Base-by-base conservation (phyloP, 805 yeast genomes). In the Spathaspora hagerdaliae region DNA sequence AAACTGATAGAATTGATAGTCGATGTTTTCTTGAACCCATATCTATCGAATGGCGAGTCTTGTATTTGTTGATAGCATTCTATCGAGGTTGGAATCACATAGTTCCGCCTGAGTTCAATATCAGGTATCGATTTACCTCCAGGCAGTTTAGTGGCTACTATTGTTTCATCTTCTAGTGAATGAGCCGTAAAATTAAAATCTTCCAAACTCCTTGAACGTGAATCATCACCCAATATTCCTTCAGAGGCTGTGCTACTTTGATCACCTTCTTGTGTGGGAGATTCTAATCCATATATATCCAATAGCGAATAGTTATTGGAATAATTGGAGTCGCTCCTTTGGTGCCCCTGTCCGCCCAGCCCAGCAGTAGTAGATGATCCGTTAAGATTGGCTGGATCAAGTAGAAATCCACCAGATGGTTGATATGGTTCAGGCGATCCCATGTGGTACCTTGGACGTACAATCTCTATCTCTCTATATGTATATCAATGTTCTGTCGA, bases 11-110 rank as follows among this genome's bases (percentile, higher is more conserved):
- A 51, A 49, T 61, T 62, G 53, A 71, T 78, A 37, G 69, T 65
- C 14, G 79, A 78, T 14, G 74, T 74, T 59, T 88, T 91, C 52
- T 81, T 82, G 69, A 92, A 92, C 1, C 99, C 99, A 60, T 92
- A 92, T 41, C 92, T 65, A 60, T 92, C 98, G 45, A 66, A 60
- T 13, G 54, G 52, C 9, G 65, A 51, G 3, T 39, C 37, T 8
- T 55, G 14, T 14, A 60, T 44, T n/a, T 50, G 46, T 5, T 43
- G 32, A 3, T 58, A 41, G 2, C 47, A 14, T 6, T 42, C 41
- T 11, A 12, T 36, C 6, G 40, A 35, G 3, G 45, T 32, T 13
- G 42, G 38, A 11, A 31, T 36, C 2, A 49, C 33, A 31, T 44
- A 46, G 1, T 33, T n/a, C 5, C 31, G 42, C 37, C 48, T 35